Conservation (phyloP, 1,284 basidiomycete genomes). For the Irpex lacteus region DNA sequence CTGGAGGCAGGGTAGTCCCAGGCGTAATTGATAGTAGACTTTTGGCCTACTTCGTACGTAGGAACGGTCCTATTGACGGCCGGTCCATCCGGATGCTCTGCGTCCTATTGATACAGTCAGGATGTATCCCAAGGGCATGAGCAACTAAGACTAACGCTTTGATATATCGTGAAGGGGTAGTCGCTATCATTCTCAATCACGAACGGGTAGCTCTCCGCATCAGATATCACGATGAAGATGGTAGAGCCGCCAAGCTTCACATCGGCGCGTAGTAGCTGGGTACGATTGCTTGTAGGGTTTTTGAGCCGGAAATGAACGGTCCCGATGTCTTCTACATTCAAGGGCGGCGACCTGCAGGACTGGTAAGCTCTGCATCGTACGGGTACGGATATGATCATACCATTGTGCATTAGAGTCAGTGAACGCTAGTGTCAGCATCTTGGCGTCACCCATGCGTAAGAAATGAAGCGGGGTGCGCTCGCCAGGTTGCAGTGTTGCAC, state of each 20-base stretch:
- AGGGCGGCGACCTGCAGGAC: constrained; percentile 77
- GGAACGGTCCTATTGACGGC: constrained; percentile 33
- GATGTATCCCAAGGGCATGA: neutral
- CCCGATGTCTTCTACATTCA: constrained; percentile 93
- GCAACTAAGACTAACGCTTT: constrained; percentile 53
- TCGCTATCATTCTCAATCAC: constrained; percentile 89
- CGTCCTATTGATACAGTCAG: constrained; percentile 41
- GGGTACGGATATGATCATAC: constrained; percentile 40
- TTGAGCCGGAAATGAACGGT: constrained; percentile 75
- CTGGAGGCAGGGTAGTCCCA: constrained; percentile 93
- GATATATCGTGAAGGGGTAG: constrained; percentile 68
- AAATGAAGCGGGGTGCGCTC: constrained; percentile 73
- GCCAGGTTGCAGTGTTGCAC: constrained; percentile 64
- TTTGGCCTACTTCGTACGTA: constrained; percentile 59
- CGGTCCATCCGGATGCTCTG: constrained; percentile 38
- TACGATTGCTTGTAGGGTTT: constrained; percentile 37
- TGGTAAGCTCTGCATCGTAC: neutral
- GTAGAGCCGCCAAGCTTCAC: constrained; percentile 85
- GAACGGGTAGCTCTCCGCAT: constrained; percentile 87
- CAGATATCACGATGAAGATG: constrained; percentile 80
- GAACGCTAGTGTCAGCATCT: constrained; percentile 81
- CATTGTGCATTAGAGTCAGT: constrained; percentile 85
- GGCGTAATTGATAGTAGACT: constrained; percentile 69
- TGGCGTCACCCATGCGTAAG: constrained; percentile 65
- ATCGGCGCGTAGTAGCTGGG: constrained; percentile 78